phyloP scores from a whole-genome alignment of 2,329 filamentous ascomycete species.

The Fusarium staphyleae region DNA sequence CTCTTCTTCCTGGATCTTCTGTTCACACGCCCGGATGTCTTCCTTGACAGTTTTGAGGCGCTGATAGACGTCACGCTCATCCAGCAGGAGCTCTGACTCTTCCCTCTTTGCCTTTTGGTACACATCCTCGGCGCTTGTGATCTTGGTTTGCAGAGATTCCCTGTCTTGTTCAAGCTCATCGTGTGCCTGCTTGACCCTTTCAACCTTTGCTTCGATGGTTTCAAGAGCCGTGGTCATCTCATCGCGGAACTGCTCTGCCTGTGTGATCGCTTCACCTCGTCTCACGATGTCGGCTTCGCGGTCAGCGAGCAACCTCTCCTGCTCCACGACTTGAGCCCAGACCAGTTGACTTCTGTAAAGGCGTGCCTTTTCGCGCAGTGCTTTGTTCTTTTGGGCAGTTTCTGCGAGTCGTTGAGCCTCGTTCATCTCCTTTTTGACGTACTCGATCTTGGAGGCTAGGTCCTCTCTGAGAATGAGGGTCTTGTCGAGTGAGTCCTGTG shows the following conservation, averaged over 20 bases:
- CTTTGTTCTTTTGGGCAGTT: constrained; percentile 69
- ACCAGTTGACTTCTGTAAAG: constrained; percentile 71
- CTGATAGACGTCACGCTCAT: constrained; percentile 71
- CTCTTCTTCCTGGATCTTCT: constrained; percentile 62
- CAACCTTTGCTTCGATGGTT: constrained; percentile 54
- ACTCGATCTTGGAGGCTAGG: constrained; percentile 44
- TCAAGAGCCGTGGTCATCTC: constrained; percentile 59
- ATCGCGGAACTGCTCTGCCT: constrained; percentile 42
- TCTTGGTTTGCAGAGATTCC: constrained; percentile 53
- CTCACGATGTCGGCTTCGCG: constrained; percentile 42
- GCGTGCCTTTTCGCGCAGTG: constrained; percentile 66
- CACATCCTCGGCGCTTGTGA: constrained; percentile 55
- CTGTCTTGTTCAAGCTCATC: constrained; percentile 56
- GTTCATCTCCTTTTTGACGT: constrained; percentile 55
- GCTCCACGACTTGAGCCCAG: constrained; percentile 86
- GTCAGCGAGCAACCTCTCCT: constrained; percentile 64
- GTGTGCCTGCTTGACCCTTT: constrained; percentile 48
- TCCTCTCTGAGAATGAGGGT: constrained; percentile 53
- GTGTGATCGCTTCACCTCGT: constrained; percentile 38
- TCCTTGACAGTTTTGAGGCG: constrained; percentile 62
- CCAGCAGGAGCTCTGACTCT: constrained; percentile 61
- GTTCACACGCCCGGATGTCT: constrained; percentile 54
- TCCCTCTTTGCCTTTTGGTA: constrained; percentile 62
- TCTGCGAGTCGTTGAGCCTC: constrained; percentile 71
- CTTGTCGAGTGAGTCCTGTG: constrained; percentile 79